Base-by-base conservation (phyloP, 208 protist genomes). In the Lotmaria passim region DNA sequence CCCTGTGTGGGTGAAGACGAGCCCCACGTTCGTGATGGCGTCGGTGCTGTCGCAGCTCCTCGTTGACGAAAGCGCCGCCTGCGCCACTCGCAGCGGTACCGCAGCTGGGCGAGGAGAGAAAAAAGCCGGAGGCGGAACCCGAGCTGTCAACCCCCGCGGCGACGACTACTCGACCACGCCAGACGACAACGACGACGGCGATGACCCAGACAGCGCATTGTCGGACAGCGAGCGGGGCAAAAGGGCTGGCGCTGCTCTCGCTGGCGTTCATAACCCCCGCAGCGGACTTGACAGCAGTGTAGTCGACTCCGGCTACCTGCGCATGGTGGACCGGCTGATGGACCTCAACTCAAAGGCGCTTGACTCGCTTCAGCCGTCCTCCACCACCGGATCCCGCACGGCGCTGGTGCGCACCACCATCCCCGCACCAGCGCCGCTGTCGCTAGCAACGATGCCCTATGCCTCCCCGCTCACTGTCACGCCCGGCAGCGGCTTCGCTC, bases 21-120 rank as follows among this genome's bases (percentile, higher is more conserved):
- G 85, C 28, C 79, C 90, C 7, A 78, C 83, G 30, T 76, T 95
- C 48, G 75, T 79, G 21, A 82, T 93, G 65, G 77, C 84, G 11
- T 70, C 68, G 14, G 76, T 78, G 58, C 78, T 94, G n/a, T 71
- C 74, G 46, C 60, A 62, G 38, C 46, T 61, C 5, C 62, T 89
- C 14, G 44, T 55, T 7, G 51, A 69, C n/a, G 59, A 69, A 15
- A 55, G 43, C 26, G 56, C 33, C 4, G 57, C 21, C 30, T 10
- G 24, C 11, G 24, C 21, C 5, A 61, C 12, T 14, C 55, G 34
- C 36, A 21, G 21, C 15, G 41, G 26, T 15, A 15, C 39, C 5
- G 39, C 60, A 46, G 53, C 69, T 17, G 36, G n/a, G 4, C 14
- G 10, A 5, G 46, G 36, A 24, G 21, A n/a, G 23, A 26, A n/a